Evolutionary conservation across 306 rosid genomes (phyloP), one percentile per base, ranked within the genome.

Genomic region (Vigna hirtella): DNA sequence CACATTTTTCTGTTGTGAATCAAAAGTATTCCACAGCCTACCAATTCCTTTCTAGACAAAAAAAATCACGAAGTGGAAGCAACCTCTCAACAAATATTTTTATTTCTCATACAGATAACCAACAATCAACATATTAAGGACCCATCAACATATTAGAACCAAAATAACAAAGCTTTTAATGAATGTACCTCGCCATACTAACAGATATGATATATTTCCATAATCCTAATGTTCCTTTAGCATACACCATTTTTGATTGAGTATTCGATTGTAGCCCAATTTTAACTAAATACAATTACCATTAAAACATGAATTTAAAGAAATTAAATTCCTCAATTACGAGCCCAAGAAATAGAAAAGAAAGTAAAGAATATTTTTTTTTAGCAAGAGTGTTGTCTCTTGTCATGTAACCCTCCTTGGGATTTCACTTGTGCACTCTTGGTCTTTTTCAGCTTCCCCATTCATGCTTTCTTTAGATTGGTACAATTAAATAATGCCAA

Each of bases 151-250:
- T 59, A 38, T 6, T 59, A 11, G 63, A 24, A 57, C 34, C 32
- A 12, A 24, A 6, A 52, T 17, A 71, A 71, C 36, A 20, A 52
- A 52, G 48, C 76, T 20, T 52, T 56, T 42, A 72, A 20, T 38
- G 53, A 38, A 40, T 43, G 28, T 57, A 56, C 7, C 52, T 17
- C 5, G 22, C 40, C 65, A 58, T 26, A 24, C 65, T 34, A 34
- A 34, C 6, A 42, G 40, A 57, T 56, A 40, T 40, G 45, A 57
- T 57, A 57, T 4, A 73, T 57, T 73, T 45, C 68, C 67, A 58
- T 6, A 53, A 53, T 53, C 65, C 20, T 53, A 72, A 52, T 52
- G 20, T 38, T 55, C 50, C 30, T 53, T 18, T 72, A 36, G 9
- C 66, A 72, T 18, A 17, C 15, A 7, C 47, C 22, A 70, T 16